A percentile compares a stretch with the other conserved stretches of the same genome.
Conservation (phyloP, 129 eudicot genomes). For the Tagetes erecta region DNA sequence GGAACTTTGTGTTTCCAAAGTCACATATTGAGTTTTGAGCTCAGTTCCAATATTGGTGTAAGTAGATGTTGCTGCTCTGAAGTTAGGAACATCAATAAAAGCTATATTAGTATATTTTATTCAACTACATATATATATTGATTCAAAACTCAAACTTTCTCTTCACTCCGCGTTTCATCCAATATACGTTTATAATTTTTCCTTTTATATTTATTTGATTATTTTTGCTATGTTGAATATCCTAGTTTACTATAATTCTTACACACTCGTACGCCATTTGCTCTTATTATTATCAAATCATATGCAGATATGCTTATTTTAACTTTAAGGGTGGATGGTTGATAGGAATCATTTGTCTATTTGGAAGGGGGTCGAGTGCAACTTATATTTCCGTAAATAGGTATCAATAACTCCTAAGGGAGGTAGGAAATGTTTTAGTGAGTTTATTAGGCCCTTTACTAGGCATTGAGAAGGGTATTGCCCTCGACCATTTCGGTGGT, state of each 20-base stretch:
- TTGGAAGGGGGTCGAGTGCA: too few species aligned
- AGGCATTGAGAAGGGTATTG: too few species aligned
- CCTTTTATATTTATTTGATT: too few species aligned
- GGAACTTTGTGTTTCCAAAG: not conserved
- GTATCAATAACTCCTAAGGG: too few species aligned
- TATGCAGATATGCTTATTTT: constrained; percentile 18
- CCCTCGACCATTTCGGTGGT: too few species aligned
- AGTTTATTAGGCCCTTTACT: too few species aligned
- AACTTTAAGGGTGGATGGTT: constrained; percentile 65
- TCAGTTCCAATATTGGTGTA: not conserved
- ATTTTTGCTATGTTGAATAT: not conserved
- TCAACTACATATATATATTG: not conserved
- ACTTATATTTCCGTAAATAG: too few species aligned
- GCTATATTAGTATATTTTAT: not conserved
- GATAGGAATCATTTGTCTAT: too few species aligned
- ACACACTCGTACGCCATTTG: not conserved
- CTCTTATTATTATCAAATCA: not conserved
- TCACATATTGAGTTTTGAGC: not conserved
- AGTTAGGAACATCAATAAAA: not conserved
- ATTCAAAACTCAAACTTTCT: not conserved
- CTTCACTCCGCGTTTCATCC: not conserved
- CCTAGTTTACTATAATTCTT: not conserved
- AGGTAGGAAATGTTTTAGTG: too few species aligned
- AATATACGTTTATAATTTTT: not conserved
- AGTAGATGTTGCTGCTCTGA: not conserved